Base-by-base conservation (phyloP, 306 rosid species). In the Abrus precatorius region DNA sequence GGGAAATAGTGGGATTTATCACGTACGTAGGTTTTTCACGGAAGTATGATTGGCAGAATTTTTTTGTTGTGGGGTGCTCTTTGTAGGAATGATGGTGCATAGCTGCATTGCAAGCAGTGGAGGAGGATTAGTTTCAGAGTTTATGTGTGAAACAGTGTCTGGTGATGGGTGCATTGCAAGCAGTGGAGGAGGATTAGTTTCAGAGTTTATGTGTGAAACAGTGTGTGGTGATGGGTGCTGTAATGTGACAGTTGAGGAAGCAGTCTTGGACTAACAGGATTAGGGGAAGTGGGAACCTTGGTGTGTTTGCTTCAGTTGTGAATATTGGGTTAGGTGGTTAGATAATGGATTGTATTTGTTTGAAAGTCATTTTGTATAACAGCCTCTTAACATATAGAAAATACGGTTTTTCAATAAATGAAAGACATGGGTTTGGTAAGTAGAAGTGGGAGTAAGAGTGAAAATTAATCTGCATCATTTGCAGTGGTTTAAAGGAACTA, bases 341-440 rank as follows among this genome's bases (percentile, higher is more conserved):
- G 67, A 40, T 64, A 30, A 14, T 72, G 63, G 59, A 50, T 63
- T 63, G 74, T 69, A 67, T 74, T 57, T 60, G 69, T 68, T 68
- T 68, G 54, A 34, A 13, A 43, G 62, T 2, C 28, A 5, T 73
- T 45, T 10, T 56, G 63, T 41, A 13, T 57, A 63, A 44, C 54
- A 13, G 13, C 20, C 59, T 53, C 40, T 73, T 11, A 2, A 47
- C 13, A 2, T 48, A 40, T 20, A 43, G n/a, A 71, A 34, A 32
- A 1, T 11, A n/a, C 6, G 29, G 64, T 6, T n/a, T 56, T 12
- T 67, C 5, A 7, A 10, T 12, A 7, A 38, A 47, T 44, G 55
- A 34, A 55, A 20, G 45, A 55, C 65, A 4, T 55, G 41, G 67
- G 44, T 10, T 2, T 20, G 33, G 45, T 53, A 47, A 63, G 36